Evolutionary conservation across 2,329 filamentous ascomycete genomes (phyloP).

Genomic region (Stenocarpella maydis): DNA sequence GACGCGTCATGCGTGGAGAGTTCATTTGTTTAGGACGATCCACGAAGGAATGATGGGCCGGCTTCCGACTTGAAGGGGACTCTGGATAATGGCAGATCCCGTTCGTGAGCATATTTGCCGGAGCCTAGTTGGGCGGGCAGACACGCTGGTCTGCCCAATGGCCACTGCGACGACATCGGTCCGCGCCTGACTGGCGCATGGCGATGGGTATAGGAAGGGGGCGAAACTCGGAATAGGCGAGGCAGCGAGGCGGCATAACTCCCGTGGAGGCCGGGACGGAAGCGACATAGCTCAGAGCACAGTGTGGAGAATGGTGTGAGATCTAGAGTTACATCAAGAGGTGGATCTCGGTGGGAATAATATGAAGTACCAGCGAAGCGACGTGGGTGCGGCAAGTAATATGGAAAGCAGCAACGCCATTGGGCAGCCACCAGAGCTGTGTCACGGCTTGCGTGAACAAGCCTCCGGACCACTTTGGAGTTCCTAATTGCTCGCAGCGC

Average conservation of each 20-base stretch:
- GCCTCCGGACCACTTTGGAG: not conserved
- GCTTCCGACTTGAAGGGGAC: conserved; percentile 8
- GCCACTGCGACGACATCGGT: not conserved
- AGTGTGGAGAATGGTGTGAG: conserved; percentile 3
- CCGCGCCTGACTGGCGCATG: not conserved
- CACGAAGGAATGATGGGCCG: conserved; percentile 27
- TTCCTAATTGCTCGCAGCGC: not conserved
- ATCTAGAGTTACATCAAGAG: conserved; percentile 13
- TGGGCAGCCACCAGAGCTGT: not conserved
- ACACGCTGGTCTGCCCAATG: not conserved
- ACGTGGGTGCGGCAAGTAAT: conserved; percentile 9
- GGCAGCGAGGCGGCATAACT: not conserved
- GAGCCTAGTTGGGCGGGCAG: conserved; percentile 2
- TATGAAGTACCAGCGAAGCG: conserved; percentile 7
- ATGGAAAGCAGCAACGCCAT: not conserved
- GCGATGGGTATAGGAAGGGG: not conserved
- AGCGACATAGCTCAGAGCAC: not conserved
- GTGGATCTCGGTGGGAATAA: not conserved
- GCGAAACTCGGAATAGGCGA: not conserved
- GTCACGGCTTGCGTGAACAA: conserved; percentile 6
- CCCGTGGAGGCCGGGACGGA: not conserved
- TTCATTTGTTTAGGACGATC: conserved; percentile 22
- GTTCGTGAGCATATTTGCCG: not conserved
- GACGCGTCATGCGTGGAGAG: conserved; percentile 10
- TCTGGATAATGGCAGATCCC: conserved; percentile 7